phyloP scores from a whole-genome alignment of 352 stramenopile species.

The Globisporangium emineosum region DNA sequence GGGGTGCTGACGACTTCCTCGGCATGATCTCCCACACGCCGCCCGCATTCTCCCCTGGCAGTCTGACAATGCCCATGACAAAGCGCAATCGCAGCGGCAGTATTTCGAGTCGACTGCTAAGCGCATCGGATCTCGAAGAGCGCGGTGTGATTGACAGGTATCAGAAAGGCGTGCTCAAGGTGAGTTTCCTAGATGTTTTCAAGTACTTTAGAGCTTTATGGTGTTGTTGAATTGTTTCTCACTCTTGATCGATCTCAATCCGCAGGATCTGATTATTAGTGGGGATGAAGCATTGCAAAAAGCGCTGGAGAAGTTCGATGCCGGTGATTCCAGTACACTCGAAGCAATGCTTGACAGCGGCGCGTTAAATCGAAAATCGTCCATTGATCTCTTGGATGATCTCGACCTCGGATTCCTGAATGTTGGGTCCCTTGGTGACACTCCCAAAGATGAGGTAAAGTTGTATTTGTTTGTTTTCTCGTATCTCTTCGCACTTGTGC shows the following conservation, averaged over 20 bases:
- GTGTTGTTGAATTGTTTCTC: conserved; percentile 1
- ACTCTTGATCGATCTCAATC: conserved; percentile 1
- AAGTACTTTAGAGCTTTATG: not conserved
- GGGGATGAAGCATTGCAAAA: conserved; percentile 88
- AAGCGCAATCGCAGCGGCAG: conserved; percentile 81
- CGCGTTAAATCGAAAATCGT: conserved; percentile 80
- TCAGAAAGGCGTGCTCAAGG: conserved; percentile 90
- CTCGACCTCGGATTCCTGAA: conserved; percentile 87
- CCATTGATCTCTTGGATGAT: conserved; percentile 83
- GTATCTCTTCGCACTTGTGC: not conserved
- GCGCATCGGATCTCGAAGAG: conserved; percentile 87
- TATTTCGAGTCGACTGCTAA: conserved; percentile 84
- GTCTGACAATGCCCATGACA: conserved; percentile 86
- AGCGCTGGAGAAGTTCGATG: conserved; percentile 87
- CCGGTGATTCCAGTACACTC: conserved; percentile 79
- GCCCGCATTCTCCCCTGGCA: conserved; percentile 88
- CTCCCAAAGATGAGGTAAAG: conserved; percentile 73
- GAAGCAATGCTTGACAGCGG: conserved; percentile 84
- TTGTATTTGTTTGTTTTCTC: not conserved
- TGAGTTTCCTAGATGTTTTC: conserved; percentile 17
- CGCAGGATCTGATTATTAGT: conserved; percentile 88
- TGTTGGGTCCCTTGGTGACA: conserved; percentile 79
- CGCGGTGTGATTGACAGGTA: conserved; percentile 88
- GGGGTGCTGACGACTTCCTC: conserved; percentile 81
- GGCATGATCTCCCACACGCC: conserved; percentile 89